Base-by-base conservation (phyloP, 805 yeast species). In the Lipomyces sp. region DNA sequence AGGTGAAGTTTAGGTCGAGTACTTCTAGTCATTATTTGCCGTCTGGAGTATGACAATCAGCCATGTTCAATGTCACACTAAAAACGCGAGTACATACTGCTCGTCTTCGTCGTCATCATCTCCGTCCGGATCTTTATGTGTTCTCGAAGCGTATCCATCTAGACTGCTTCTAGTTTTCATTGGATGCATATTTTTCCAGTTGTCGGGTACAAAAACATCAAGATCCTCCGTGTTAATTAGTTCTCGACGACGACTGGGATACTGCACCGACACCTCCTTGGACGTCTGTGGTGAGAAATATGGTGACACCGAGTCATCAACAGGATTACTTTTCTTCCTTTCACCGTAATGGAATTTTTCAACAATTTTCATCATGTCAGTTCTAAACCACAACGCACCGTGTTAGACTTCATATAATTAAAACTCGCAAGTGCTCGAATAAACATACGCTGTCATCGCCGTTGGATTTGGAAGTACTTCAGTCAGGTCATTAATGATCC, bases 1-100 rank as follows among this genome's bases (percentile, higher is more conserved):
- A 55, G 41, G 11, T 26, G 22, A 5, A 46, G 42, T 31, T 39
- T 53, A 16, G 44, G 50, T 22, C 51, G 41, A 14, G 14, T 26
- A 32, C 51, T 45, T 21, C 51, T 37, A 4, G 53, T 39, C 4
- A 7, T 16, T 6, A 23, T 39, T 11, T 3, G 35, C 10, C 22
- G 16, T 29, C 24, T n/a, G 33, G 29, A 7, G 6, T 18, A 23
- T 32, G n/a, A 4, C 10, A 14, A 28, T 41, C 24, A 4, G 13
- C 10, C 47, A 13, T 24, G 37, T 14, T 21, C 38, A 18, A 22
- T 31, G 11, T 11, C 14, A 32, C n/a, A 8, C 13, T 42, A n/a
- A 29, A 35, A 2, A 19, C 19, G 33, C 49, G 43, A n/a, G n/a
- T n/a, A n/a, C n/a, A n/a, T n/a, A n/a, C n/a, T n/a, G n/a, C n/a